Evolutionary conservation across 352 stramenopile genomes (phyloP).

Genomic region (Phytophthora parvispora): DNA sequence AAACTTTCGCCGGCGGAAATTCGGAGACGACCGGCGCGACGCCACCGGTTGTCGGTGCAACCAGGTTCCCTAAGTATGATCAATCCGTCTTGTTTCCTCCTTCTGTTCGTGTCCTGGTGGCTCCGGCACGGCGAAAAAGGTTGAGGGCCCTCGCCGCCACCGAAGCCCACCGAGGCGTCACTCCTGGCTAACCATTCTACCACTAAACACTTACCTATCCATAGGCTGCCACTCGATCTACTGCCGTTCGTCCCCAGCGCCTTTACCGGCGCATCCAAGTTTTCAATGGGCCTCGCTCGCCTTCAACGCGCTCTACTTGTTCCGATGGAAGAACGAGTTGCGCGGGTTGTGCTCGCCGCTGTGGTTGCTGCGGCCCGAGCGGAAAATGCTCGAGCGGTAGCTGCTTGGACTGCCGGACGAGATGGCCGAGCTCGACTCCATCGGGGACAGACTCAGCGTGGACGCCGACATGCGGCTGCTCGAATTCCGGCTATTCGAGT

Average conservation of each 20-base stretch:
- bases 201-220: slow-evolving; percentile 40
- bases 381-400: slow-evolving; percentile 63
- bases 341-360: slow-evolving; percentile 42
- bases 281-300: not conserved
- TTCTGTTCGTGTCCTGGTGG: slow-evolving; percentile 31
- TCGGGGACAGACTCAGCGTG: slow-evolving; percentile 62
- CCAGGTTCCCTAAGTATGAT: slow-evolving; percentile 26
- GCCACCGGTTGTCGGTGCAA: not conserved
- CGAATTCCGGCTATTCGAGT: slow-evolving; percentile 40
- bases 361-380: slow-evolving; percentile 54
- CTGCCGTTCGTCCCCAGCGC: slow-evolving; percentile 1
- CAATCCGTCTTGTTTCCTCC: slow-evolving; percentile 27
- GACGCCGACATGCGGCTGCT: slow-evolving; percentile 58
- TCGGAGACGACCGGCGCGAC: slow-evolving; percentile 5
- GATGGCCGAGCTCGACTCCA: slow-evolving; percentile 52
- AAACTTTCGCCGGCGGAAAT: slow-evolving; percentile 1
- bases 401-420: slow-evolving; percentile 49
- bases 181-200: slow-evolving; percentile 30
- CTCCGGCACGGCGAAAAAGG: slow-evolving; percentile 19
- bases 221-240: slow-evolving; percentile 28
- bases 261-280: slow-evolving; percentile 10
- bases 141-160: slow-evolving; percentile 29
- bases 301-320: slow-evolving; percentile 40
- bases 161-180: slow-evolving; percentile 19
- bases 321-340: slow-evolving; percentile 76